These are phyloP conservation scores for Lachancea kluyveri DNA, from an alignment of 805 yeast genomes.

Conservation along the genomic window DNA sequence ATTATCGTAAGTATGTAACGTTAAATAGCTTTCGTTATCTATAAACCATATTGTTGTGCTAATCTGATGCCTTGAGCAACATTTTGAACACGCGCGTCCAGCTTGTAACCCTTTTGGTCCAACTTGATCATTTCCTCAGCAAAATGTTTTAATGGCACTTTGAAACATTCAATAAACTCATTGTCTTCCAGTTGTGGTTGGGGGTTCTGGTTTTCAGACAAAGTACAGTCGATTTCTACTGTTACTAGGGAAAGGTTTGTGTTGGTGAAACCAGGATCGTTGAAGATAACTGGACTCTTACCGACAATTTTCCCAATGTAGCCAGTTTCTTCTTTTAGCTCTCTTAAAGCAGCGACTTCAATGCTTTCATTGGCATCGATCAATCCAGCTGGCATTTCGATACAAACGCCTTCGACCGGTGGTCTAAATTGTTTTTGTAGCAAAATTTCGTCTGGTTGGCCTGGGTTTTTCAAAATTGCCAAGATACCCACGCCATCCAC, in stretches of 20 bases:
- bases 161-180: conserved; percentile 88
- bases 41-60: conserved; percentile 35
- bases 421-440: conserved; percentile 91
- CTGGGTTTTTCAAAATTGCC: conserved; percentile 54
- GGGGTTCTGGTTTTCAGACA: conserved; percentile 63
- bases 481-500: conserved; percentile 91
- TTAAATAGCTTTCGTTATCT: not conserved
- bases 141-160: conserved; percentile 55
- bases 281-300: conserved; percentile 46
- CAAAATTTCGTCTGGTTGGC: conserved; percentile 46
- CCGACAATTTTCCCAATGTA: conserved; percentile 60
- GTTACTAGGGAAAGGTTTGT: conserved; percentile 79
- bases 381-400: conserved; percentile 94
- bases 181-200: conserved; percentile 75
- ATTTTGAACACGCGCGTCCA: conserved; percentile 86
- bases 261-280: conserved; percentile 87
- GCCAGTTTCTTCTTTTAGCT: conserved; percentile 89
- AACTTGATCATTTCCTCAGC: conserved; percentile 48
- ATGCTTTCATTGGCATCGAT: conserved; percentile 78
- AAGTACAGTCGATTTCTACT: conserved; percentile 66
- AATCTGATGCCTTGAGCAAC: conserved; percentile 74
- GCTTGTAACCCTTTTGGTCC: conserved; percentile 57
- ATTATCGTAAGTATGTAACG: not conserved
- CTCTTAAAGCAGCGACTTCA: conserved; percentile 79
- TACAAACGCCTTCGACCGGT: conserved; percentile 80